phyloP scores from a whole-genome alignment of 2,329 filamentous ascomycete genomes.

The Aspergillus udagawae region DNA sequence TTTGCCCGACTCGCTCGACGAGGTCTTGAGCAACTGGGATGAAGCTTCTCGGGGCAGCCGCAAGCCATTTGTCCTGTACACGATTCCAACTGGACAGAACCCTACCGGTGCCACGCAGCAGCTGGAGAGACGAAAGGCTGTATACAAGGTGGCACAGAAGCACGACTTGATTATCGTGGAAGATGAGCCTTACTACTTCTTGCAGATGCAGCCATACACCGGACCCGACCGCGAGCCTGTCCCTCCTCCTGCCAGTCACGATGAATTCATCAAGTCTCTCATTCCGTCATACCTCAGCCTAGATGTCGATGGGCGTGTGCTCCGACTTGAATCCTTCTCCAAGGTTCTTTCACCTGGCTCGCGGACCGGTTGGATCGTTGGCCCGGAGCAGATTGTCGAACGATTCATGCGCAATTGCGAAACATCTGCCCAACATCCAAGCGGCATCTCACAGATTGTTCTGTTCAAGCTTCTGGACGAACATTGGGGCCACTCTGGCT shows the following conservation, averaged over 20 bases:
- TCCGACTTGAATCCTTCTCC: constrained; percentile 89
- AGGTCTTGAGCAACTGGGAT: constrained; percentile 64
- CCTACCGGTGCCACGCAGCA: constrained; percentile 83
- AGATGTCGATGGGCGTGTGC: constrained; percentile 80
- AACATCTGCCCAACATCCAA: constrained; percentile 77
- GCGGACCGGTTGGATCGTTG: constrained; percentile 84
- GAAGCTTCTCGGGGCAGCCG: constrained; percentile 50
- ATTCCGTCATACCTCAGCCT: constrained; percentile 74
- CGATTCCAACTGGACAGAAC: constrained; percentile 79
- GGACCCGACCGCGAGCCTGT: constrained; percentile 49
- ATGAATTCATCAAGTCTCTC: constrained; percentile 69
- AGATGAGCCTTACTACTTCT: constrained; percentile 92
- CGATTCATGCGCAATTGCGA: constrained; percentile 79
- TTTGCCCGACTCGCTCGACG: constrained; percentile 58
- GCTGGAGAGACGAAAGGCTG: constrained; percentile 59
- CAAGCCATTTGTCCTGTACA: constrained; percentile 67
- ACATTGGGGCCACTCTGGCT: constrained; percentile 88
- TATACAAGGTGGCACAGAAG: constrained; percentile 76
- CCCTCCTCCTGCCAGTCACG: constrained; percentile 58
- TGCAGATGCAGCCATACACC: constrained; percentile 75
- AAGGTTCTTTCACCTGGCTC: constrained; percentile 84
- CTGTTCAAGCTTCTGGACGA: constrained; percentile 89
- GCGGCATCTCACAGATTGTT: constrained; percentile 76
- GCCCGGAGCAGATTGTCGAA: constrained; percentile 77
- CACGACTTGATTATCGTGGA: constrained; percentile 86